Percentiles rank a stretch among this genome's conserved stretches.
Conservation (phyloP, 768 basidiomycete species). For the Imleria badia region DNA sequence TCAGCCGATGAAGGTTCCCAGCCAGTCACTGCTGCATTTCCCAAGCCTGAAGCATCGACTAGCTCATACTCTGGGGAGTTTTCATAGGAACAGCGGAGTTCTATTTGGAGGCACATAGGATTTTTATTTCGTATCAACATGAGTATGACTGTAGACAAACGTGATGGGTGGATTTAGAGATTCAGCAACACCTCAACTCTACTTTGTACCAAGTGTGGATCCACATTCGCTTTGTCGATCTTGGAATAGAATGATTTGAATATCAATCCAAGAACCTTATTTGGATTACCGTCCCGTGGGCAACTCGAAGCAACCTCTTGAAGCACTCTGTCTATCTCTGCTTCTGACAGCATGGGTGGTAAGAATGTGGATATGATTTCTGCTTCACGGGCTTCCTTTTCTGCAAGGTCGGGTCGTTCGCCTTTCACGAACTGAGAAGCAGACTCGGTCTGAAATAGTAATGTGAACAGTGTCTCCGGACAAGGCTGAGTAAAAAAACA, state of each 20-base stretch:
- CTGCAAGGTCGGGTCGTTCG: constrained; percentile 62
- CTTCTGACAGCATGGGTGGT: constrained; percentile 57
- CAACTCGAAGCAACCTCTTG: constrained; percentile 36
- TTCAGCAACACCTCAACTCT: constrained; percentile 44
- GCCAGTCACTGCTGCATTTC: not conserved
- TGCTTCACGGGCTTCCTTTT: constrained; percentile 60
- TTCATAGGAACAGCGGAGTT: constrained; percentile 1
- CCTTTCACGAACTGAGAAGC: constrained; percentile 55
- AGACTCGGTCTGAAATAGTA: constrained; percentile 51
- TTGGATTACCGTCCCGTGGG: constrained; percentile 19
- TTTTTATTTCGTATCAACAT: not conserved
- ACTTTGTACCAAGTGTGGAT: constrained; percentile 54
- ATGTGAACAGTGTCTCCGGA: constrained; percentile 4
- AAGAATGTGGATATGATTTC: constrained; percentile 52
- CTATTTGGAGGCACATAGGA: not conserved
- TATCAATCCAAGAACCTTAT: constrained; percentile 42
- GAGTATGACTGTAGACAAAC: not conserved
- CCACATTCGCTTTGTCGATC: constrained; percentile 60
- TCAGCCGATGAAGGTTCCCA: not conserved
- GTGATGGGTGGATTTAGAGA: not conserved
- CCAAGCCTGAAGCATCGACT: constrained; percentile 1
- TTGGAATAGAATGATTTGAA: constrained; percentile 63
- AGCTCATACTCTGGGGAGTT: not conserved
- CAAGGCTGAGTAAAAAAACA: constrained; percentile 26
- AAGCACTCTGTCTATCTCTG: constrained; percentile 55